A percentile compares a stretch with the other conserved stretches of the same genome.
Evolutionary conservation across 345 rosid genomes (phyloP).

Genomic region (Eucalyptus albens): DNA sequence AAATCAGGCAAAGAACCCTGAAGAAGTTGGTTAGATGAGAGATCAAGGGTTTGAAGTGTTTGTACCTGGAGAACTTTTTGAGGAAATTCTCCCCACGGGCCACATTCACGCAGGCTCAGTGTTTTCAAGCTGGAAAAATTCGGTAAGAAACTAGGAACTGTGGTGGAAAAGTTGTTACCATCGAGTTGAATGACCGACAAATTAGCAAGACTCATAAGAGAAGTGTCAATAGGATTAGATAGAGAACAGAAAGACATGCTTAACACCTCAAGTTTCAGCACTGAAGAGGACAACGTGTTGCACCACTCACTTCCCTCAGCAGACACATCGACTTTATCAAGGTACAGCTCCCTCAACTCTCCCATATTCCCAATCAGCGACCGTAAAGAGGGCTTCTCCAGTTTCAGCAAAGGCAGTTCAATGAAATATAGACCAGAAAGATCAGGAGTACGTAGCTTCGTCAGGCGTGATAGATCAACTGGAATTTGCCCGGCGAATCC

Average conservation of each 20-base stretch:
- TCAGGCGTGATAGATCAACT: too few species aligned
- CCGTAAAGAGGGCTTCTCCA: too few species aligned
- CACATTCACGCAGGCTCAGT: neutral
- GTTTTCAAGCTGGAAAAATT: constrained; percentile 1
- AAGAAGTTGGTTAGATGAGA: neutral
- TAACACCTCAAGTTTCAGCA: neutral
- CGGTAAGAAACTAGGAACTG: neutral
- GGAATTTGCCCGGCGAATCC: too few species aligned
- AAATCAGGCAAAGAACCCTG: constrained; percentile 2
- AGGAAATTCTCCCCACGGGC: constrained; percentile 7
- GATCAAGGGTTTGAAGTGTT: constrained; percentile 11
- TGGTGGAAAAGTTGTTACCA: neutral
- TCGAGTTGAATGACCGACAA: neutral
- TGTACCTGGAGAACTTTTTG: neutral
- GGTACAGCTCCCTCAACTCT: neutral
- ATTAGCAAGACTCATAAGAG: neutral
- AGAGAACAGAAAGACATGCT: neutral
- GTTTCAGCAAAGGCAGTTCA: too few species aligned
- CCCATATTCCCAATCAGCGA: too few species aligned
- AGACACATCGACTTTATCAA: neutral
- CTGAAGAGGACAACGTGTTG: neutral
- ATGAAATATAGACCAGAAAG: too few species aligned
- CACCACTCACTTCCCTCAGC: neutral
- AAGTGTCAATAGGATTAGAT: neutral
- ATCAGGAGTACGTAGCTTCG: too few species aligned